These are phyloP conservation scores for Ophiostoma himal-ulmi DNA, from an alignment of 2,329 filamentous ascomycete species.

Conservation along the genomic window DNA sequence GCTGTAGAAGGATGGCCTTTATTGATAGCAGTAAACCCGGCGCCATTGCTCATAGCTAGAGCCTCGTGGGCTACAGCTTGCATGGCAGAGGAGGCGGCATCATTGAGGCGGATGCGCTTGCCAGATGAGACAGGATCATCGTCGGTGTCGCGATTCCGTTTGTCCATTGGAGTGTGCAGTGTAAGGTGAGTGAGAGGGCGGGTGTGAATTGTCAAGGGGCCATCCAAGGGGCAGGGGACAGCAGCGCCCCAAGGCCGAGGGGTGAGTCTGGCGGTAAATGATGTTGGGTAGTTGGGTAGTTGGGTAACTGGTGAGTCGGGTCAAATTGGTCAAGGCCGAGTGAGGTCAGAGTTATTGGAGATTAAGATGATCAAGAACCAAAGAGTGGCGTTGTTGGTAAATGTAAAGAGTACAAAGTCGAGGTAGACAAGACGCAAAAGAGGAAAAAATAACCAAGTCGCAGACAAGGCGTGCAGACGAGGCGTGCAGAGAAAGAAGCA, in stretches of 20 bases:
- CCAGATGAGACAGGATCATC: conserved; percentile 19
- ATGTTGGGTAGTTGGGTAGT: neutral
- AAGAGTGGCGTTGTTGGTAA: neutral
- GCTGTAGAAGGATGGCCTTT: neutral
- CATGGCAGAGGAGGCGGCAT: conserved; percentile 15
- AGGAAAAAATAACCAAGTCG: neutral
- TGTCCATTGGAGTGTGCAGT: conserved; percentile 23
- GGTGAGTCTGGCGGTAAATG: neutral
- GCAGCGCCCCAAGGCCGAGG: neutral
- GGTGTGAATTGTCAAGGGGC: neutral
- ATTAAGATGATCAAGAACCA: neutral
- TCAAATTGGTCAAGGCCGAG: too few species aligned
- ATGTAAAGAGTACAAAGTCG: neutral
- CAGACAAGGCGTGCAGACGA: neutral
- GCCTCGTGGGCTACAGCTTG: conserved; percentile 24
- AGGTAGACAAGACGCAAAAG: neutral
- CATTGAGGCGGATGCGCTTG: conserved; percentile 23
- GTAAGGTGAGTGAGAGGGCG: neutral
- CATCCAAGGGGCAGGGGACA: neutral
- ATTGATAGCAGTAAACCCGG: conserved; percentile 18
- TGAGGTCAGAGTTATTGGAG: neutral
- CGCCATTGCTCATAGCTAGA: conserved; percentile 20
- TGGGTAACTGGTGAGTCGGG: neutral
- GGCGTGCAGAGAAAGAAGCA: neutral
- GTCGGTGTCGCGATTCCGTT: conserved; percentile 23